Evolutionary conservation across 2,329 filamentous ascomycete genomes (phyloP).

Genomic region (Microdochium bolleyi): DNA sequence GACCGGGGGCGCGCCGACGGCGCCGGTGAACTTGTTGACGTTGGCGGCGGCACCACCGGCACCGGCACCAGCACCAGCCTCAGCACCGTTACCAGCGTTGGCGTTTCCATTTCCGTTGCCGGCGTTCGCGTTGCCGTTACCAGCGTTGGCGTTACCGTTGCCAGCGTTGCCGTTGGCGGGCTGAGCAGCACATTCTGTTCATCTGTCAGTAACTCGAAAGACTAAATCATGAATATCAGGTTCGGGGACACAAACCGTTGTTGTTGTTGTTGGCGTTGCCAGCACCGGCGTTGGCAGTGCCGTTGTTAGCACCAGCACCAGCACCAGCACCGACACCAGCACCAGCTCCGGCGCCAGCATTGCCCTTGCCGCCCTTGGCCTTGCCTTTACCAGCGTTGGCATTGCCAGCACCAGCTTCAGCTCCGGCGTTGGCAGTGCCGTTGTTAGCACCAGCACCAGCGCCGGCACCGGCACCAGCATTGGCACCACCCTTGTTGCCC

Average conservation of each 20-base stretch:
- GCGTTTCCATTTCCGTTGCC: constrained; percentile 3
- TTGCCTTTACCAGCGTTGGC: constrained; percentile 1
- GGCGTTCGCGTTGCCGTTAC: constrained; percentile 4
- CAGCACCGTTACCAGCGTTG: background rate
- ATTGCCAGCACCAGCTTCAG: constrained; percentile 2
- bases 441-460: background rate
- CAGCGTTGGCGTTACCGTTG: constrained; percentile 4
- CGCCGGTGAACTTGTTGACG: constrained; percentile 34
- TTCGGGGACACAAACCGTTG: background rate
- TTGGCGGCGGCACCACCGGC: constrained; percentile 17
- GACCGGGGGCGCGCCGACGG: constrained; percentile 30
- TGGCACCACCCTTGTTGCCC: background rate
- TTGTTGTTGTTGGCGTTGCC: constrained; percentile 2
- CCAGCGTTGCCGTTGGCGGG: constrained; percentile 6
- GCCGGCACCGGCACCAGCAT: constrained; percentile 6
- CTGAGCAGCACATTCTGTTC: constrained; percentile 3
- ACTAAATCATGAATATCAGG: no score
- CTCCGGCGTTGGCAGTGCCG: no score
- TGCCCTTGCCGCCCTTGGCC: constrained; percentile 2
- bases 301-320: background rate
- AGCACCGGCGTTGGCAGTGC: background rate
- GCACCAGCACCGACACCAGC: constrained; percentile 7
- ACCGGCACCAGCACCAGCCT: background rate
- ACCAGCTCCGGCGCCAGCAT: constrained; percentile 2
- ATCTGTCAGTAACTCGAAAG: background rate